Evolutionary conservation across 2,329 filamentous ascomycete species (phyloP).

Genomic region (Helminthosporium solani): DNA sequence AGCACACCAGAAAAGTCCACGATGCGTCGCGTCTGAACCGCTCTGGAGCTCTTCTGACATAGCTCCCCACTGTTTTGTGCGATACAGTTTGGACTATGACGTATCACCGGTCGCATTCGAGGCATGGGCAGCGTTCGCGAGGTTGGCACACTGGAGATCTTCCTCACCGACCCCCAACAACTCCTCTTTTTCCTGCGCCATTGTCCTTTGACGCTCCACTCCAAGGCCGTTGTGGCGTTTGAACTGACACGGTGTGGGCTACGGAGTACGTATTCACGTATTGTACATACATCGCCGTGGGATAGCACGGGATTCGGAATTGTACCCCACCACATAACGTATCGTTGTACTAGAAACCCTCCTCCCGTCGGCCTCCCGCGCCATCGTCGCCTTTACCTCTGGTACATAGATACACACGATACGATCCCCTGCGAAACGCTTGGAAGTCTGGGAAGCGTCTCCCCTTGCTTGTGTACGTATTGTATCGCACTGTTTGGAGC

Average conservation of each 20-base stretch:
- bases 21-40: constrained; percentile 13
- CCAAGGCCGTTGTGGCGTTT: constrained; percentile 19
- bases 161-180: constrained; percentile 8
- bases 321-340: no score
- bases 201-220: constrained; percentile 18
- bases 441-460: no score
- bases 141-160: constrained; percentile 4
- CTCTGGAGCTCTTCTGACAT: constrained; percentile 15
- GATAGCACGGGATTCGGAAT: no score
- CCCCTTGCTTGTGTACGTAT: neutral
- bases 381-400: no score
- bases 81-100: constrained; percentile 25
- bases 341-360: no score
- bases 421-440: no score
- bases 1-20: constrained; percentile 2
- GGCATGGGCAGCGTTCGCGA: constrained; percentile 27
- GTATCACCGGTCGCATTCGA: constrained; percentile 17
- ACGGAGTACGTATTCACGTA: no score
- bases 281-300: neutral
- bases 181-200: constrained; percentile 25
- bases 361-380: no score
- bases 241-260: neutral
- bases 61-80: constrained; percentile 19
- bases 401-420: no score
- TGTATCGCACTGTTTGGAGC: no score